Evolutionary conservation across 202 grass and related monocot genomes (phyloP), one percentile per base, ranked within the genome.

Genomic region (Musa balbisiana): DNA sequence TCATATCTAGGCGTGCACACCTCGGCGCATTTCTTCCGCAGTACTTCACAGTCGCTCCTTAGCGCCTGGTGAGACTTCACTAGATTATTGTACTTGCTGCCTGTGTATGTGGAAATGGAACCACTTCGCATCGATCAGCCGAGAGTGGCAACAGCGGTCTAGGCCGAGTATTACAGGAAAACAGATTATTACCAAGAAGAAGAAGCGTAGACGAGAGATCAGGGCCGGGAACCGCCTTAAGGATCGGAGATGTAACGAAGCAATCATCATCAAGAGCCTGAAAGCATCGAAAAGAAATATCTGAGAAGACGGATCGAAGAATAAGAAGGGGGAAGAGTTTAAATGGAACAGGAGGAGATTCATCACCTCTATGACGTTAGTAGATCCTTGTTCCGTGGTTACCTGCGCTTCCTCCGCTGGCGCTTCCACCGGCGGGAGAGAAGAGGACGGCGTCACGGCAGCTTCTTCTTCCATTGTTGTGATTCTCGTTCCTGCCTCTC

Each of bases 1-100:
- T 87, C 80, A 0, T 82, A 99, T 75, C 49, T 92, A 1, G 85
- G 87, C 29, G 0, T 85, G 51, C 95, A 92, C 51, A 92, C 87
- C 50, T 92, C 82, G 2, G 72, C 56, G 58, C 87, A 99, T 59
- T 83, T 99, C 11, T 82, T 78, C 9, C 54, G 63, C 13, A 64
- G 78, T 19, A 1, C 10, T 73, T 65, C 78, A 53, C 56, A 43
- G 9, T 72, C 50, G 13, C 23, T 58, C 56, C 16, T 51, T 17
- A 80, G 74, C 68, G 53, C 63, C 74, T 77, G 77, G 62, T 82
- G 82, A 78, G 62, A 83, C 77, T 92, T 85, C 51, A 90, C 11
- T 73, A 94, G 67, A 65, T 3, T 72, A 78, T 90, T 95, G 67
- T 99, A 92, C 73, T 83, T 92, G 0, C 64, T 81, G 8, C 87